Conservation (phyloP, 495 filamentous ascomycete genomes). For the Amphirosellinia nigrospora region DNA sequence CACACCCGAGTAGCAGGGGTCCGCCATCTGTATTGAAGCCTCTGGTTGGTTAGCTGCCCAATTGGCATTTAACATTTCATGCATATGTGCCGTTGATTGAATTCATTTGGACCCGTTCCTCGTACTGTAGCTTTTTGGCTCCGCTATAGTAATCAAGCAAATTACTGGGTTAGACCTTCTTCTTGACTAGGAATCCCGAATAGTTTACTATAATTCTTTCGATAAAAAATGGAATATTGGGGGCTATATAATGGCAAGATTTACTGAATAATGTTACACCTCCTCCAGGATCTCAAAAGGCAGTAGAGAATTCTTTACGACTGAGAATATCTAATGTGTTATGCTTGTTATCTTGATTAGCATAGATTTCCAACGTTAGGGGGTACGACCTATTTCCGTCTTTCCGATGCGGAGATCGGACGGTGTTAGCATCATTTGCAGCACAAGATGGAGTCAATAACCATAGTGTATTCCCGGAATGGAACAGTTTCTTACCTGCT, state of each 20-base stretch:
- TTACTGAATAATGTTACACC: neutral
- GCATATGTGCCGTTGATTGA: neutral
- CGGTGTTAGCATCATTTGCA: neutral
- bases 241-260: no score
- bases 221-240: no score
- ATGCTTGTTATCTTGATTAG: no score
- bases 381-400: neutral
- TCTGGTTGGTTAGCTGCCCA: neutral
- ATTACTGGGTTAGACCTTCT: neutral
- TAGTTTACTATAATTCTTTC: neutral
- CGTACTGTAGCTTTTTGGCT: neutral
- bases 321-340: no score
- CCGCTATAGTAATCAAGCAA: neutral
- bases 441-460: neutral
- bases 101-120: neutral
- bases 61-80: neutral
- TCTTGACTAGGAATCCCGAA: neutral
- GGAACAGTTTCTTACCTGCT: neutral
- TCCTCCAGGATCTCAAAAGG: no score
- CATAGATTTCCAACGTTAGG: no score
- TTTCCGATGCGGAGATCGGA: neutral
- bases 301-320: no score
- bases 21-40: neutral
- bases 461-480: neutral
- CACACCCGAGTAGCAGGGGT: neutral